A percentile compares a stretch with the other conserved stretches of the same genome.
Evolutionary conservation across 257 asterid genomes (phyloP).

Genomic region (Solanum clarkiae): DNA sequence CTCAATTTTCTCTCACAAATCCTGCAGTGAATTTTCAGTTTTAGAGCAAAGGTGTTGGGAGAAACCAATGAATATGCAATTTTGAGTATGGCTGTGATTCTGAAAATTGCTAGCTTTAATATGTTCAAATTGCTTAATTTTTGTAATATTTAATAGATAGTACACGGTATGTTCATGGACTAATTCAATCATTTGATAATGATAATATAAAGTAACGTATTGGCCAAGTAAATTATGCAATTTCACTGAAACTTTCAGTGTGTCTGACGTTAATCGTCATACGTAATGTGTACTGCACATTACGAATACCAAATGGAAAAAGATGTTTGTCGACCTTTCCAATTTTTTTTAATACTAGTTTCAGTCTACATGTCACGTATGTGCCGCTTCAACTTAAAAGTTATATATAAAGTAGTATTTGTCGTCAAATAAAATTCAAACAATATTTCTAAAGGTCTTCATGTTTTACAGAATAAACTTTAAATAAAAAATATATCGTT

Average conservation of each 20-base stretch:
- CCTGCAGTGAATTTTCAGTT: conserved; percentile 6
- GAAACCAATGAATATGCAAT: not conserved
- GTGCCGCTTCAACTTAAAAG: too few species aligned
- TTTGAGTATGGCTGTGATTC: not conserved
- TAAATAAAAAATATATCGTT: too few species aligned
- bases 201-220: not conserved
- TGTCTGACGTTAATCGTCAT: not conserved
- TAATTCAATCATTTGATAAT: not conserved
- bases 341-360: too few species aligned
- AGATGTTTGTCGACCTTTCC: too few species aligned
- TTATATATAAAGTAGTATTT: too few species aligned
- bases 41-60: conserved; percentile 1
- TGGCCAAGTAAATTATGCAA: not conserved
- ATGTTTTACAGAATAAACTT: too few species aligned
- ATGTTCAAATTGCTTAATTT: not conserved
- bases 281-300: not conserved
- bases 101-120: not conserved
- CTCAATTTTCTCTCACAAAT: conserved; percentile 6
- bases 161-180: not conserved
- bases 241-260: not conserved
- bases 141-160: not conserved
- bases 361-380: too few species aligned
- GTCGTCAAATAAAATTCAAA: too few species aligned
- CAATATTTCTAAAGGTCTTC: too few species aligned
- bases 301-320: not conserved